Evolutionary conservation across 164 flowering plant species (phyloP).

Genomic region (Kingdonia uniflora): DNA sequence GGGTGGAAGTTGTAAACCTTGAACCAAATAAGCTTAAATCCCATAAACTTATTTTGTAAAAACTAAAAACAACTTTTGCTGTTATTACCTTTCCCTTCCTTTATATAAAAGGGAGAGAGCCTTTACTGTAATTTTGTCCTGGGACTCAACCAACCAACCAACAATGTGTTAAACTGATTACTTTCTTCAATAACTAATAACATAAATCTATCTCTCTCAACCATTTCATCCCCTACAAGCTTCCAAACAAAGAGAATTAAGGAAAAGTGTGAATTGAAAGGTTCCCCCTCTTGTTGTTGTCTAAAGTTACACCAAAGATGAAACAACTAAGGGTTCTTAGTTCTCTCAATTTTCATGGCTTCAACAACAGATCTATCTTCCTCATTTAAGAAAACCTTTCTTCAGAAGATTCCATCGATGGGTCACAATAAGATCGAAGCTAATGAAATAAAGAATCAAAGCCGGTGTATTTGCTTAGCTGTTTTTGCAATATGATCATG

Average conservation of each 20-base stretch:
- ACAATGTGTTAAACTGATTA: constrained; percentile 26
- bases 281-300: constrained; percentile 23
- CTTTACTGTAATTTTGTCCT: constrained; percentile 18
- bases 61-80: constrained; percentile 30
- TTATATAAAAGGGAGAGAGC: not conserved
- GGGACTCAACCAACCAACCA: constrained; percentile 4
- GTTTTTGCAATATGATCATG: constrained; percentile 46
- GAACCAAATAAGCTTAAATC: not conserved
- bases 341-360: constrained; percentile 2
- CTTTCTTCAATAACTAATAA: constrained; percentile 4
- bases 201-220: constrained; percentile 22
- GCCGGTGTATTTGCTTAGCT: not conserved
- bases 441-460: constrained; percentile 6
- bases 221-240: constrained; percentile 59
- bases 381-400: constrained; percentile 6
- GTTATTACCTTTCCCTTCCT: not conserved
- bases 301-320: constrained; percentile 6
- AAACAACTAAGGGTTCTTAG: constrained; percentile 11
- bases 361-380: not conserved
- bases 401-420: constrained; percentile 10
- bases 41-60: not conserved
- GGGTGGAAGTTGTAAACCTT: too few relatives aligned
- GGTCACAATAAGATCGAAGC: constrained; percentile 8
- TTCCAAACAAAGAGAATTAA: constrained; percentile 82
- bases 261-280: constrained; percentile 64